phyloP scores from a whole-genome alignment of 2,329 filamentous ascomycete species.

The Aureobasidium sp. region DNA sequence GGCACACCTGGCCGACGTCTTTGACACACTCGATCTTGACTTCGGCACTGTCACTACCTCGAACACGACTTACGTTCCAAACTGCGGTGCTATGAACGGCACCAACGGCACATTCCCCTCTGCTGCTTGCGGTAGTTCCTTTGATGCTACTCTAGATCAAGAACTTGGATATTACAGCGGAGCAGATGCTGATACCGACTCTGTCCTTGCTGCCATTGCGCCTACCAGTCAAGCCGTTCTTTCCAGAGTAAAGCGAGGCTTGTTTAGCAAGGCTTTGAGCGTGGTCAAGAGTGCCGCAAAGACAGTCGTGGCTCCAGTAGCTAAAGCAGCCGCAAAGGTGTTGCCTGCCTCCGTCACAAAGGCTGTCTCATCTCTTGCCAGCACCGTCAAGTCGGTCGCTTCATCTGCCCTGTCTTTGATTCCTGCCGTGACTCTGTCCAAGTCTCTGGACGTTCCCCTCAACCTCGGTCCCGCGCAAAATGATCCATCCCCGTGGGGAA shows the following conservation, averaged over 20 bases:
- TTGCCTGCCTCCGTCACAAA: background rate
- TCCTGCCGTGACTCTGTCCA: slow-evolving; percentile 12
- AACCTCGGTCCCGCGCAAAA: slow-evolving; percentile 14
- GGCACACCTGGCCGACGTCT: slow-evolving; percentile 10
- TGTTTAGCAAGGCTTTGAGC: background rate
- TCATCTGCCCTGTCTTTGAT: slow-evolving; percentile 11
- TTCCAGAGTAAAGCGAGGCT: background rate
- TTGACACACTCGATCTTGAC: slow-evolving; percentile 5
- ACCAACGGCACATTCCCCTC: slow-evolving; percentile 14
- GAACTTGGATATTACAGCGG: slow-evolving; percentile 17
- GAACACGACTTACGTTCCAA: slow-evolving; percentile 2
- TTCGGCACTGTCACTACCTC: slow-evolving; percentile 13
- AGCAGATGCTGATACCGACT: background rate
- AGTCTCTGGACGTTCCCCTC: slow-evolving; percentile 8
- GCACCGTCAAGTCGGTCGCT: background rate
- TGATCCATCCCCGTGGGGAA: slow-evolving; percentile 16
- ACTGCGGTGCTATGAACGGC: background rate
- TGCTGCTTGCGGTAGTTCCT: slow-evolving; percentile 14
- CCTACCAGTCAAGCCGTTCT: background rate
- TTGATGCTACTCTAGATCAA: slow-evolving; percentile 16
- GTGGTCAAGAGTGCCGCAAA: background rate
- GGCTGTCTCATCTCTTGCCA: background rate
- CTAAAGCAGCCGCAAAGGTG: background rate
- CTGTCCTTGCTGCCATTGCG: slow-evolving; percentile 7
- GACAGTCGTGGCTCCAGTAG: background rate